These are phyloP conservation scores for Davidsoniella neocaledoniae DNA, from an alignment of 2,329 filamentous ascomycete species.

Conservation along the genomic window DNA sequence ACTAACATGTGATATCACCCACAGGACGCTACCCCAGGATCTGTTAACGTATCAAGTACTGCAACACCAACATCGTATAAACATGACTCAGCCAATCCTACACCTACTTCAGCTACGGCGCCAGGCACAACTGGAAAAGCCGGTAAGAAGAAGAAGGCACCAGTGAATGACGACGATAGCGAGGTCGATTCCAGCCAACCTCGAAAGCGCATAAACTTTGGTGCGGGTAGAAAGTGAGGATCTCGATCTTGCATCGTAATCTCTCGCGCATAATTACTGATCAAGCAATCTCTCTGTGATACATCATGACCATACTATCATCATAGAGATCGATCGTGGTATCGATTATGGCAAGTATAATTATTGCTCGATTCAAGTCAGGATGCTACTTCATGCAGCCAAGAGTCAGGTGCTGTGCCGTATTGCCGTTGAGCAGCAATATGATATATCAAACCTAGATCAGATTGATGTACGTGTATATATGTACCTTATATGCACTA, in stretches of 20 bases:
- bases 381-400: no score
- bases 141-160: conserved; percentile 35
- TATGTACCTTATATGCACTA: no score
- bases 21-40: conserved; percentile 28
- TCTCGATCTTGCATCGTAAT: not conserved
- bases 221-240: conserved; percentile 32
- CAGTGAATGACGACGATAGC: conserved; percentile 34
- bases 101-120: conserved; percentile 30
- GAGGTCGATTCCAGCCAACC: conserved; percentile 36
- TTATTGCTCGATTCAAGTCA: no score
- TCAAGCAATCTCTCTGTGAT: no score
- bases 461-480: no score
- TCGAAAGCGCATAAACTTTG: conserved; percentile 43
- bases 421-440: no score
- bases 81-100: conserved; percentile 18
- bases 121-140: conserved; percentile 38
- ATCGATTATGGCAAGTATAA: no score
- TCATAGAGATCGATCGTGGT: no score
- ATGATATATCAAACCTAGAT: no score
- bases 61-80: conserved; percentile 40
- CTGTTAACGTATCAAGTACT: conserved; percentile 29
- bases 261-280: no score
- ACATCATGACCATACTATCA: no score
- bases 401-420: no score
- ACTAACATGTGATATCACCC: conserved; percentile 2